Evolutionary conservation across 495 filamentous ascomycete species (phyloP).

Genomic region (Penicillium soppii): DNA sequence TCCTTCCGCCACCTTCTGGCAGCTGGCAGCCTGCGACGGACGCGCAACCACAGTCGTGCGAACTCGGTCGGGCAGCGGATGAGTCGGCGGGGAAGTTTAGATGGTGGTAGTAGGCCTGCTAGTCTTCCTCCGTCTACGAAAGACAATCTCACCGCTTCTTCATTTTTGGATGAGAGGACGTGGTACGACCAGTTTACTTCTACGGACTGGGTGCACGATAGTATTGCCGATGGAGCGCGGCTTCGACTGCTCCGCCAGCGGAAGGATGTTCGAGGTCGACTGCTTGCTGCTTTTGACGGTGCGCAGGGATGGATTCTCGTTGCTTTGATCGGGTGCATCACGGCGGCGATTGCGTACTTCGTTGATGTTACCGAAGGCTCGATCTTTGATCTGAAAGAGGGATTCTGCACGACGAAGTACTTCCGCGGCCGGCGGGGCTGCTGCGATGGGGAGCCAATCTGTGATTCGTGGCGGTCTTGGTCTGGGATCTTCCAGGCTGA

Average conservation of each 20-base stretch:
- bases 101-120: slow-evolving; percentile 36
- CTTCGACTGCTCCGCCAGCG: slow-evolving; percentile 77
- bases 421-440: slow-evolving; percentile 73
- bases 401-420: slow-evolving; percentile 75
- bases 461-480: slow-evolving; percentile 76
- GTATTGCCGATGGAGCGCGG: slow-evolving; percentile 89
- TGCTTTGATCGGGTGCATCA: slow-evolving; percentile 84
- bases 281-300: slow-evolving; percentile 77
- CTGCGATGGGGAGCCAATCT: slow-evolving; percentile 63
- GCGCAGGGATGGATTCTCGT: slow-evolving; percentile 94
- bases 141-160: slow-evolving; percentile 45
- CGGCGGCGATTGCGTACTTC: slow-evolving; percentile 81
- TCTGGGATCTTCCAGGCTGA: slow-evolving; percentile 62
- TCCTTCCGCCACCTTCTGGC: slow-evolving; percentile 32
- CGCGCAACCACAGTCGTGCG: slow-evolving; percentile 64
- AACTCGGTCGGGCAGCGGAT: slow-evolving; percentile 60
- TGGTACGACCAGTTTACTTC: slow-evolving; percentile 99
- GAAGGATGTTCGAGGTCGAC: slow-evolving; percentile 79
- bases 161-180: slow-evolving; percentile 77
- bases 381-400: slow-evolving; percentile 87
- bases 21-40: slow-evolving; percentile 46
- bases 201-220: slow-evolving; percentile 98
- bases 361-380: slow-evolving; percentile 83
- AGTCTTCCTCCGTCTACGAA: slow-evolving; percentile 57
- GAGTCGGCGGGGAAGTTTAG: slow-evolving; percentile 41